Conservation (phyloP, 257 asterid genomes). For the Solanum sparsipilum region DNA sequence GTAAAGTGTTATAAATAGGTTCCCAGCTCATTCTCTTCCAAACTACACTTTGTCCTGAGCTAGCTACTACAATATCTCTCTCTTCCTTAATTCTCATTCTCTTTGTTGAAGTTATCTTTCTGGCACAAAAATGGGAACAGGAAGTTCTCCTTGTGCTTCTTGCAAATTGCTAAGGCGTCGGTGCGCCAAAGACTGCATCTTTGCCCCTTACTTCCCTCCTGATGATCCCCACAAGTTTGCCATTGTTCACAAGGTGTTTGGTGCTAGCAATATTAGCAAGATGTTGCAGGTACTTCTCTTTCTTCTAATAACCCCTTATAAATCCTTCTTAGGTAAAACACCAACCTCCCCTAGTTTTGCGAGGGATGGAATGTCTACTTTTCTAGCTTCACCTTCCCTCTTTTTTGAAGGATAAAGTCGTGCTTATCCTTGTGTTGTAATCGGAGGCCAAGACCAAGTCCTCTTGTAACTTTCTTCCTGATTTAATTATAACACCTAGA, state of each 20-base stretch:
- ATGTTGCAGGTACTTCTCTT: conserved; percentile 64
- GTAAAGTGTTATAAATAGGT: conserved; percentile 17
- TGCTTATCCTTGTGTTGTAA: too few species aligned
- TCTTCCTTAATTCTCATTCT: neutral
- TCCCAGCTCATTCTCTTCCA: conserved; percentile 19
- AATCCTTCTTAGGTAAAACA: neutral
- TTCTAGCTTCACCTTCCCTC: too few species aligned
- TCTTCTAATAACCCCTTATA: neutral
- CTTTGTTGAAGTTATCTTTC: neutral
- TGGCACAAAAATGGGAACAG: conserved; percentile 35
- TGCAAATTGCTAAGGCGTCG: conserved; percentile 84
- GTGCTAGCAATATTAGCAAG: conserved; percentile 92
- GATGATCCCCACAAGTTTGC: conserved; percentile 96
- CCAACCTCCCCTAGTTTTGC: neutral
- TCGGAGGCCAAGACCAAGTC: neutral
- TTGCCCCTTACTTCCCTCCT: conserved; percentile 88
- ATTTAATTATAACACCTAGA: too few species aligned
- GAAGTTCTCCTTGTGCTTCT: conserved; percentile 88
- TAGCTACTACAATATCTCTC: neutral
- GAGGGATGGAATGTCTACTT: too few species aligned
- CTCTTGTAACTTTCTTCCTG: neutral
- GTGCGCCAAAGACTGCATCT: conserved; percentile 79
- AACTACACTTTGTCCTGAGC: neutral
- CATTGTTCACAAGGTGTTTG: conserved; percentile 92
- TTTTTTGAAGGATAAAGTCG: too few species aligned